These are phyloP conservation scores for Ganoderma multipileum DNA, from an alignment of 1,284 basidiomycete species.

Conservation along the genomic window DNA sequence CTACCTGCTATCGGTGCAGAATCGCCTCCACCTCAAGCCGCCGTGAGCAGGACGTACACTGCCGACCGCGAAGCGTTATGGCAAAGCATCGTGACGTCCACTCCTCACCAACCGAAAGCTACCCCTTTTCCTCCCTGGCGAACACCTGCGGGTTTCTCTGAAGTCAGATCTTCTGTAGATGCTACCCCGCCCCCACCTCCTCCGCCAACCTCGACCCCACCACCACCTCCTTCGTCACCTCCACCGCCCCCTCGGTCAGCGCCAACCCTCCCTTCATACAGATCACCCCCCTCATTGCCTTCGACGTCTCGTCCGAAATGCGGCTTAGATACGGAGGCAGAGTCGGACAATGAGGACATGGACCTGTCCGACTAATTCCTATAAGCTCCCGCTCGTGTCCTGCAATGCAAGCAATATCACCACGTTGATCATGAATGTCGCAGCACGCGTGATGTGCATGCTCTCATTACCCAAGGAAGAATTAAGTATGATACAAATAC, in stretches of 20 bases:
- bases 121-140: constrained; percentile 34
- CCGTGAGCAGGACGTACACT: constrained; percentile 45
- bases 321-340: constrained; percentile 9
- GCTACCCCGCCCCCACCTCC: background rate
- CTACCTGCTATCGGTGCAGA: constrained; percentile 39
- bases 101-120: constrained; percentile 29
- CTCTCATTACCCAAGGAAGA: constrained; percentile 19
- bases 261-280: no score
- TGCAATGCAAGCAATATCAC: background rate
- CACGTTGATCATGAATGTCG: background rate
- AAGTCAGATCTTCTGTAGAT: constrained; percentile 16
- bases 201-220: background rate
- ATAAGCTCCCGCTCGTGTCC: background rate
- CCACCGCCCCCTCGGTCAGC: constrained; percentile 26
- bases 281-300: background rate
- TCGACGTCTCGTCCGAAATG: background rate
- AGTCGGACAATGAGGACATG: constrained; percentile 38
- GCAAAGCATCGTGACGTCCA: constrained; percentile 41
- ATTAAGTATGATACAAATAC: constrained; percentile 23
- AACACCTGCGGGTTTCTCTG: constrained; percentile 37
- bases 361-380: constrained; percentile 39
- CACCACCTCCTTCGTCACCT: constrained; percentile 31
- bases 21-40: constrained; percentile 15
- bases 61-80: constrained; percentile 48
- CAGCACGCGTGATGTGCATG: background rate